phyloP scores from a whole-genome alignment of 768 basidiomycete genomes.

The Terana coerulea region DNA sequence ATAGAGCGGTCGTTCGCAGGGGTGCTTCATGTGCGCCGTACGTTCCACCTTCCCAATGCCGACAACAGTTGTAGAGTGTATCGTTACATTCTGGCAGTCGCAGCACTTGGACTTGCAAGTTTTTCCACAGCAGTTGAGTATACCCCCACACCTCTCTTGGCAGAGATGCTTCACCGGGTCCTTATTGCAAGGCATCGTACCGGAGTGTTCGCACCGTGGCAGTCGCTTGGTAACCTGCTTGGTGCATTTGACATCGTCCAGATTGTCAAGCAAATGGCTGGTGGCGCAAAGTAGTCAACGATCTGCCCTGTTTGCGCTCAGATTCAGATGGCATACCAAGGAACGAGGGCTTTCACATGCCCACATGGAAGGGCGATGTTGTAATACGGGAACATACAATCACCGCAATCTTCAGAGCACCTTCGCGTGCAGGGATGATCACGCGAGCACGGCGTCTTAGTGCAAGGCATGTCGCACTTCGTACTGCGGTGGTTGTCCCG shows the following conservation, averaged over 20 bases:
- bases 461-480: conserved; percentile 41
- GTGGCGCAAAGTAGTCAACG: too few species aligned
- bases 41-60: conserved; percentile 21
- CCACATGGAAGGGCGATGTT: conserved; percentile 56
- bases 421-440: conserved; percentile 54
- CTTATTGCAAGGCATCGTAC: conserved; percentile 42
- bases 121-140: conserved; percentile 51
- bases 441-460: conserved; percentile 49
- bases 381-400: conserved; percentile 44
- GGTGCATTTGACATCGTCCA: conserved; percentile 41
- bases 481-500: conserved; percentile 54
- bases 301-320: too few species aligned
- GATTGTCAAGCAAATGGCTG: conserved; percentile 45
- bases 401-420: conserved; percentile 51
- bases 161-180: conserved; percentile 41
- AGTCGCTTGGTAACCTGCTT: conserved; percentile 41
- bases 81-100: conserved; percentile 37
- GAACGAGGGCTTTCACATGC: conserved; percentile 39
- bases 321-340: conserved; percentile 49
- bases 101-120: conserved; percentile 46
- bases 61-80: conserved; percentile 11
- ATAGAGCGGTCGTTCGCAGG: conserved; percentile 47
- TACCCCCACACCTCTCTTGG: conserved; percentile 34
- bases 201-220: conserved; percentile 50
- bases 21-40: conserved; percentile 38